A percentile compares a stretch with the other conserved stretches of the same genome.
These are phyloP conservation scores for Epichloe typhina DNA, from an alignment of 2,329 filamentous ascomycete genomes.

Conservation along the genomic window DNA sequence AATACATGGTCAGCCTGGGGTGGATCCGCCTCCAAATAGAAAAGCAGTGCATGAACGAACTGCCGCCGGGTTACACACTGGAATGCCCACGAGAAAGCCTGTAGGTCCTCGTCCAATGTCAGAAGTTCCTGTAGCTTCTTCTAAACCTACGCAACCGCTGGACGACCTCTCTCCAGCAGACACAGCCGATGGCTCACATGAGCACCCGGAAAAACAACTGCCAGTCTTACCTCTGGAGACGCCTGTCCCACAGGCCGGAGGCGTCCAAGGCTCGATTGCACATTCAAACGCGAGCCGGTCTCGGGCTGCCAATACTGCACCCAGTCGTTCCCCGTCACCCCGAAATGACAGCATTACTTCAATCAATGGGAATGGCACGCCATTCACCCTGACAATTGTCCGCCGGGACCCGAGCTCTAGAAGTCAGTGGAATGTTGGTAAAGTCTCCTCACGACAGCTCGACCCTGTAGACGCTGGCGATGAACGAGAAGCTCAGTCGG, in stretches of 20 bases:
- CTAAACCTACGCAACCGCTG: neutral
- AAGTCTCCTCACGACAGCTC: conserved; percentile 42
- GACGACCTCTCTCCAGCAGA: neutral
- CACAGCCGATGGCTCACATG: neutral
- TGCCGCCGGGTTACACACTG: conserved; percentile 7
- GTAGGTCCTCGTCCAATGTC: conserved; percentile 13
- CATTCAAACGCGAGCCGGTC: neutral
- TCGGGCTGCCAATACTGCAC: neutral
- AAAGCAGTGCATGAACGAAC: conserved; percentile 1
- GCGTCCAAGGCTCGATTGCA: neutral
- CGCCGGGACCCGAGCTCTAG: conserved; percentile 58
- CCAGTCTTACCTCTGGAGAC: neutral
- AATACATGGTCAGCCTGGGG: neutral
- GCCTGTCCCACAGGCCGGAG: neutral
- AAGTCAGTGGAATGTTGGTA: conserved; percentile 64
- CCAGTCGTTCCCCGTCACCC: conserved; percentile 25
- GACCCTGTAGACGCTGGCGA: conserved; percentile 19
- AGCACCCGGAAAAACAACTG: neutral
- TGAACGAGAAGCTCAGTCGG: conserved; percentile 12
- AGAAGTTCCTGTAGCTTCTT: neutral
- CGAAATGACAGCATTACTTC: conserved; percentile 16
- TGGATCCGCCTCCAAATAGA: neutral
- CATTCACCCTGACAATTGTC: conserved; percentile 51
- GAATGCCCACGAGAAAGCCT: conserved; percentile 15
- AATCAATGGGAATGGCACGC: conserved; percentile 20